A percentile compares a stretch with the other conserved stretches of the same genome.
phyloP scores from a whole-genome alignment of 2,329 filamentous ascomycete genomes.

The Trichoderma brevicompactum region DNA sequence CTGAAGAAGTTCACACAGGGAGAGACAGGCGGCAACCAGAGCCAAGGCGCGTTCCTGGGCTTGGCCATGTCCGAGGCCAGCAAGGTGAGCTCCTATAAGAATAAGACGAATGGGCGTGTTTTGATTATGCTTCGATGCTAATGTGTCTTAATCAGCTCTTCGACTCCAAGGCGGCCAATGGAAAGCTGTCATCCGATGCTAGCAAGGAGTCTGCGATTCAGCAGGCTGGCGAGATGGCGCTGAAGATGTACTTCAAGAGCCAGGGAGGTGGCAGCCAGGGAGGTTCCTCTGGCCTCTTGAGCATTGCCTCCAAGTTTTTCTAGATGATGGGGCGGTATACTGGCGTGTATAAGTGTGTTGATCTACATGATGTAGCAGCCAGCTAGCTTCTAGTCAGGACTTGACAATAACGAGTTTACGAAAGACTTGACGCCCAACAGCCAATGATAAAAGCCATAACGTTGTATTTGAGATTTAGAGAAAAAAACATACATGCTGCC shows the following conservation, averaged over 20 bases:
- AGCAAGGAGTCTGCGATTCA: slow-evolving; percentile 82
- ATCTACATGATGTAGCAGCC: neutral
- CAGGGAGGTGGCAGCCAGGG: slow-evolving; percentile 54
- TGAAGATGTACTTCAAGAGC: slow-evolving; percentile 90
- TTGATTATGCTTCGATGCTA: neutral
- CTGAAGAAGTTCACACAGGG: slow-evolving; percentile 76
- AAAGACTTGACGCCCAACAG: neutral
- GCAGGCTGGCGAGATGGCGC: slow-evolving; percentile 79
- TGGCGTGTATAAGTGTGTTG: neutral
- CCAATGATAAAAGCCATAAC: neutral
- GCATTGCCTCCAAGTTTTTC: slow-evolving; percentile 55
- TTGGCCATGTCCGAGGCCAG: slow-evolving; percentile 87
- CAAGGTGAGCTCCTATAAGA: slow-evolving; percentile 55
- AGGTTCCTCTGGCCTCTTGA: slow-evolving; percentile 46
- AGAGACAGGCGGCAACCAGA: slow-evolving; percentile 52
- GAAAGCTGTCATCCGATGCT: slow-evolving; percentile 59
- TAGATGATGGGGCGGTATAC: neutral
- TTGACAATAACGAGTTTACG: slow-evolving; percentile 13
- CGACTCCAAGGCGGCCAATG: slow-evolving; percentile 59
- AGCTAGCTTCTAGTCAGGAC: neutral
- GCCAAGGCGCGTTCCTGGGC: slow-evolving; percentile 80
- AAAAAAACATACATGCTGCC: no score
- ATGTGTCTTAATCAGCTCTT: slow-evolving; percentile 55
- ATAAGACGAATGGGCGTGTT: neutral
- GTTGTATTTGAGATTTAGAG: no score